Conservation (phyloP, 192 early-diverging fungal species). For the Linnemannia hyalina region DNA sequence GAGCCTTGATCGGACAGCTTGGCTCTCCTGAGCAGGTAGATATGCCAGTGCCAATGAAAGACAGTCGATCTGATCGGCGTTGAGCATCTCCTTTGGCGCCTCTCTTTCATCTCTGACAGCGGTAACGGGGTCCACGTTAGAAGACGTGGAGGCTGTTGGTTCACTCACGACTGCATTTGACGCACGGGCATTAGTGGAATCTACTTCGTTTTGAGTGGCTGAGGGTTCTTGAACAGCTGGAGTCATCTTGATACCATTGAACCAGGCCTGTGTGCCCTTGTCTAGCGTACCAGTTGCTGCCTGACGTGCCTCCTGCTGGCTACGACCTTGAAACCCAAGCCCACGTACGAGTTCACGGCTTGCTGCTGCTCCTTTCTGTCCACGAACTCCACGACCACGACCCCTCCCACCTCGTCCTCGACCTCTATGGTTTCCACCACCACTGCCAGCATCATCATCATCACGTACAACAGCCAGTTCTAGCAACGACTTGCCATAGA, state of each 20-base stretch:
- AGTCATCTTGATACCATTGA: conserved; percentile 2
- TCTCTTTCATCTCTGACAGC: background rate
- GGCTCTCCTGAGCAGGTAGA: conserved; percentile 33
- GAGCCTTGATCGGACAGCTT: conserved; percentile 28
- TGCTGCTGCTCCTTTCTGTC: background rate
- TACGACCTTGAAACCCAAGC: background rate
- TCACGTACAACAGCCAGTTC: background rate
- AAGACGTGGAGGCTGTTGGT: no score
- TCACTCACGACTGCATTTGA: background rate
- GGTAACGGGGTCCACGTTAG: no score
- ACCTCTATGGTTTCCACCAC: background rate
- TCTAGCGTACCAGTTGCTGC: background rate
- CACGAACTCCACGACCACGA: background rate
- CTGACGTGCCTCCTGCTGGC: background rate
- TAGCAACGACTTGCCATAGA: background rate
- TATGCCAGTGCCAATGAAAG: conserved; percentile 8
- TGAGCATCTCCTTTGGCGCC: conserved; percentile 2
- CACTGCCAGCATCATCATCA: no score
- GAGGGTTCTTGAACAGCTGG: background rate
- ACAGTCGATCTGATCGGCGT: conserved; percentile 14
- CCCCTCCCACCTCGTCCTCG: background rate
- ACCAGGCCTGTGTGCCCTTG: conserved; percentile 21
- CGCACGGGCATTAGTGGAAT: background rate
- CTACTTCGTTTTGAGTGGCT: background rate
- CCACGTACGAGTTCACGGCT: background rate